Evolutionary conservation across 2,329 filamentous ascomycete species (phyloP).

Genomic region (Diplodia scrobiculata): DNA sequence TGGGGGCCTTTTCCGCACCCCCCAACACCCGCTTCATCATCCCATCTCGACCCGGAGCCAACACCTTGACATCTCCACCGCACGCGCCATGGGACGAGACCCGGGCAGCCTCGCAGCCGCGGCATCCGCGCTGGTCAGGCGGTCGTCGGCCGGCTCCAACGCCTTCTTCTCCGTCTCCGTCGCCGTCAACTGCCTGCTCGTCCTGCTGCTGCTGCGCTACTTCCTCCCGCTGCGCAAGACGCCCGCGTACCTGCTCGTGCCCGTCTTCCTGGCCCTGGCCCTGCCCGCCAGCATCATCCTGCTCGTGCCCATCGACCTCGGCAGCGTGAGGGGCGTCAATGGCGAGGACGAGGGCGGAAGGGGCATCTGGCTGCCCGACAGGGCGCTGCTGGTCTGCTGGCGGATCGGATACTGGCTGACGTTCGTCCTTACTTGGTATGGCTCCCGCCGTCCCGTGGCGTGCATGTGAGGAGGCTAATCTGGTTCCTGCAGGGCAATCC

Average conservation of each 20-base stretch:
- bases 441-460: neutral
- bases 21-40: neutral
- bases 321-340: slow-evolving; percentile 69
- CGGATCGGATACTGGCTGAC: slow-evolving; percentile 96
- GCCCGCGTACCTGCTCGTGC: slow-evolving; percentile 83
- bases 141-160: slow-evolving; percentile 73
- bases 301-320: slow-evolving; percentile 92
- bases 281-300: slow-evolving; percentile 89
- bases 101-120: neutral
- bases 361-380: slow-evolving; percentile 83
- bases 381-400: slow-evolving; percentile 83
- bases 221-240: slow-evolving; percentile 90
- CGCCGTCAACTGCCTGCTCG: slow-evolving; percentile 70
- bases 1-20: neutral
- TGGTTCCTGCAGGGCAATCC: slow-evolving; percentile 67
- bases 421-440: slow-evolving; percentile 88
- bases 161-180: slow-evolving; percentile 76
- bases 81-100: neutral
- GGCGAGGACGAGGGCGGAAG: slow-evolving; percentile 69
- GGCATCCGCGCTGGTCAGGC: slow-evolving; percentile 7
- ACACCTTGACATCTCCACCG: neutral
- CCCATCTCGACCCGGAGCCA: neutral
- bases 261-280: slow-evolving; percentile 94
- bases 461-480: slow-evolving; percentile 8
- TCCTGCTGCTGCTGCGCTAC: slow-evolving; percentile 81